Evolutionary conservation across 2,329 filamentous ascomycete genomes (phyloP), one percentile per base, ranked within the genome.

Genomic region (Cladosporium oxysporum): DNA sequence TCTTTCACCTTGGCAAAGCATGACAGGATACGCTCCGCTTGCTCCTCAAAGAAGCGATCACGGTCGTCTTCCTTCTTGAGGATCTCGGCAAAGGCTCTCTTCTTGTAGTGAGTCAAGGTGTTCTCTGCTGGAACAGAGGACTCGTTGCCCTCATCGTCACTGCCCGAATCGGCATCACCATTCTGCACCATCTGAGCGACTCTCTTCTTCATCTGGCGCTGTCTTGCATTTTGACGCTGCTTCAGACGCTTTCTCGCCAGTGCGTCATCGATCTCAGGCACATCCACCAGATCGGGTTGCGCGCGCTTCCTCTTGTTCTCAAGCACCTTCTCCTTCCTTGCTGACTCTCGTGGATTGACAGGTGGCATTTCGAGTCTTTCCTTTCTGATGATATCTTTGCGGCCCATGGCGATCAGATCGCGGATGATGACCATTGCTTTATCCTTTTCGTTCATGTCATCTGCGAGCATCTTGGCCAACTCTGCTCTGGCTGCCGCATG

Each of bases 381-480:
- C 50, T 62, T 61, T 11, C 64, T 64, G 44, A 75, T 68, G 33
- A 73, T 66, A 57, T 75, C 71, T 29, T 68, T 69, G n/a, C 69
- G 65, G 58, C 83, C 83, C 33, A 93, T 80, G 35, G 87, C 83
- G 71, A 94, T 85, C 10, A 91, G 88, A 75, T 96, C 90, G 37
- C 90, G 90, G 58, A 91, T 87, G 60, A 93, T 86, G 66, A 90
- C 88, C 66, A 93, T 86, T 1, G 93, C 93, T 72, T 92, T 88
- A 72, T 93, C 90, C 26, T 86, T 88, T 79, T 90, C 87, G 68
- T 88, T 88, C 53, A 85, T 85, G 69, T 85, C 87, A 69, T 67
- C 75, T 75, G 96, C 92, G 73, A 96, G 97, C 77, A 97, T 87
- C 72, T 91, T 93, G 14, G 92, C 92, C 11, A 97, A 83, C 71